Base-by-base conservation (phyloP, 2,329 filamentous ascomycete genomes). In the Penicillium sp. region DNA sequence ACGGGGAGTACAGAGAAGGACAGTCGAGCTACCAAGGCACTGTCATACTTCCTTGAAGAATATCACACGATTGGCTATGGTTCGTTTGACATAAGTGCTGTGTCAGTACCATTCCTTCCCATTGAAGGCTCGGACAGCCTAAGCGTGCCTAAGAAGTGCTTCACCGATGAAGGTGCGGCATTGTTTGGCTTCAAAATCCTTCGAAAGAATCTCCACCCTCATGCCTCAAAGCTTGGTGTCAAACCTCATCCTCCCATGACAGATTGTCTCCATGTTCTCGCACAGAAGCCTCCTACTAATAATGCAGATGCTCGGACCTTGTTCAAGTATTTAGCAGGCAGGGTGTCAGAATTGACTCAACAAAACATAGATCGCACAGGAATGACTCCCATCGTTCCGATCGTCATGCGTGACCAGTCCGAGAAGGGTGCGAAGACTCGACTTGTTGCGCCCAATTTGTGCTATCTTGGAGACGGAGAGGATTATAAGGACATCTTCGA, bases 401-500 rank as follows among this genome's bases (percentile, higher is more conserved):
- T 94, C 10, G 69, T 56, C 34, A 65, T 50, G 43, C 60, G 56
- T 14, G 61, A 58, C 46, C 58, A 46, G 42, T 54, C 45, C 56
- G 80, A 81, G 54, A 83, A 80, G 54, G 59, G 74, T 39, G 47
- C 68, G 50, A 67, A 65, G 44, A 63, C 83, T 43, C 76, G 79
- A 61, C 81, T 85, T 62, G 80, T 92, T 42, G 80, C 83, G 14
- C 93, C 94, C 5, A 83, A 81, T 43, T 80, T 86, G 39, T 92
- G 88, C 58, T 99, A 96, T 70, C 80, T 99, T 2, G 94, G 94
- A 8, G 79, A 82, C 32, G 79, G 82, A 48, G 77, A 83, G 51
- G 81, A 87, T 61, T 99, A 95, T 65, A 88, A 85, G 10, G 89
- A 96, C 31, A 95, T 99, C 31, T 96, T 99, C 62, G 92, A 97